Base-by-base conservation (phyloP, 2,329 filamentous ascomycete species). In the Teratosphaeria viscida region DNA sequence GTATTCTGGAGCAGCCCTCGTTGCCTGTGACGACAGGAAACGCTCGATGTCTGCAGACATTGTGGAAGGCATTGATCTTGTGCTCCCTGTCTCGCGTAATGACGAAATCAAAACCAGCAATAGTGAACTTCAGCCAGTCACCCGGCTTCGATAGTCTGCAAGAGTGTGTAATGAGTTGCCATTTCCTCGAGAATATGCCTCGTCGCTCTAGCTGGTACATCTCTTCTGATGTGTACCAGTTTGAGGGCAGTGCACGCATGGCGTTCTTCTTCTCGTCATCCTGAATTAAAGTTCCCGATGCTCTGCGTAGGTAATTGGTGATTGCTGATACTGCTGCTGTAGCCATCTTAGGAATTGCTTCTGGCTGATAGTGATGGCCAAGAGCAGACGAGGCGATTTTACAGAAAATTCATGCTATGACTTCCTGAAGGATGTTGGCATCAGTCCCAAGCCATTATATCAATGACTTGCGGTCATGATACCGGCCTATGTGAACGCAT, bases 21-120 rank as follows among this genome's bases (percentile, higher is more conserved):
- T 79, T 75, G 52, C 78, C 76, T 3, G 74, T 76, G 8, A 84
- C 81, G 8, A 85, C 78, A 0, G 82, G 81, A 66, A 81, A 86
- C 26, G 83, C 83, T 6, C 83, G 76, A 68, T 85, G 83, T 1
- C 83, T 74, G 71, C 84, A 85, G 39, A 85, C 76, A 65, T 86
- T 85, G 72, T 85, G 83, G 68, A 85, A 85, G 16, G 77, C 82
- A 60, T 82, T 80, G 70, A 85, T 78, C 5, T 77, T 76, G 10
- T 77, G 78, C 8, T 79, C 72, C 29, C 79, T 76, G 66, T 83
- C 81, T 16, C 72, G 72, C 57, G 76, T 73, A 11, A 85, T 69
- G 64, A 85, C 72, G 68, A 85, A 81, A 27, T 81, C 75, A 70
- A 80, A 84, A 12, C 79, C 82, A 6, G 82, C 81, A 5, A 83